These are phyloP conservation scores for Eugenia klotzschiana DNA, from an alignment of 441 rosid species.

Conservation along the genomic window DNA sequence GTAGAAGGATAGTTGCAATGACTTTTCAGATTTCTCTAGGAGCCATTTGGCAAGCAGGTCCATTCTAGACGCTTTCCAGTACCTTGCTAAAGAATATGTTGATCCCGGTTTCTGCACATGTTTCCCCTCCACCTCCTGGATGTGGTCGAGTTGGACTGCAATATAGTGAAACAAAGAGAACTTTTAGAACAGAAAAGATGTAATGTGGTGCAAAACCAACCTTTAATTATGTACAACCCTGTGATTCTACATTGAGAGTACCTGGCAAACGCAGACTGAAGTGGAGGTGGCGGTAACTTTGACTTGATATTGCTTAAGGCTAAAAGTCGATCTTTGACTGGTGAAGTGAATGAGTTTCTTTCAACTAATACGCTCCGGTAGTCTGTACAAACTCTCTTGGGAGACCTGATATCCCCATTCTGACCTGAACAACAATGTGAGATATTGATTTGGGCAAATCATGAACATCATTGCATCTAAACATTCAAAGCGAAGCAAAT, in stretches of 20 bases:
- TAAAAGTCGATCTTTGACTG: constrained; percentile 79
- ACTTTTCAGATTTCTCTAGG: background rate
- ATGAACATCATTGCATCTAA: background rate
- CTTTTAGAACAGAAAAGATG: background rate
- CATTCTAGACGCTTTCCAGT: background rate
- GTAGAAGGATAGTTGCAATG: background rate
- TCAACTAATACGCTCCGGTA: constrained; percentile 83
- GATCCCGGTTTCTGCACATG: constrained; percentile 98
- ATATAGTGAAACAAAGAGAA: constrained; percentile 3
- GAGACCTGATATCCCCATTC: constrained; percentile 75
- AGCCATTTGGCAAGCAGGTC: background rate
- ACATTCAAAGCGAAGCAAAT: background rate
- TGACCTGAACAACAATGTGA: constrained; percentile 39
- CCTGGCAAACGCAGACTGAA: constrained; percentile 99
- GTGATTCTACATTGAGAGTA: constrained; percentile 10
- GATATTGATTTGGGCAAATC: background rate
- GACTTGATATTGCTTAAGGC: constrained; percentile 54
- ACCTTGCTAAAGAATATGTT: constrained; percentile 87
- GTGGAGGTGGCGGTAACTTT: constrained; percentile 65
- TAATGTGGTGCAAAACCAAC: background rate
- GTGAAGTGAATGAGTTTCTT: constrained; percentile 81
- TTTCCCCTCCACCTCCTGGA: constrained; percentile 98
- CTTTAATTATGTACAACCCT: background rate
- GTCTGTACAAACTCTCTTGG: constrained; percentile 60
- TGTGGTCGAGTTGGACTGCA: constrained; percentile 86